Conservation (phyloP, 2,329 filamentous ascomycete species). For the Hypoxylon sp. region DNA sequence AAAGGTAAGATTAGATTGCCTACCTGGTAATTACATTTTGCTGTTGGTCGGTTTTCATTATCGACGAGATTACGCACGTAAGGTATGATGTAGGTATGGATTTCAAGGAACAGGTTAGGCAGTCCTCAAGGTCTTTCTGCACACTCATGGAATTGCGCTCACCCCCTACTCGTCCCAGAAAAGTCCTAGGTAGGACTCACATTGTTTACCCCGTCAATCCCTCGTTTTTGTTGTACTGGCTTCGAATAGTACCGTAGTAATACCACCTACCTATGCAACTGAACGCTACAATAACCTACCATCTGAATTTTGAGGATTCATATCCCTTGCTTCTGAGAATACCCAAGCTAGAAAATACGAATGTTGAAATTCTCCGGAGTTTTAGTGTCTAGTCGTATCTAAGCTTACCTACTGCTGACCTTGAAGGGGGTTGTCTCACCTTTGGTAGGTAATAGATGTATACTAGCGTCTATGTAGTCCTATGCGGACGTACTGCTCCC, state of each 20-base stretch:
- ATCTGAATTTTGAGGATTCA: neutral
- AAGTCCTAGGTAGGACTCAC: slow-evolving; percentile 28
- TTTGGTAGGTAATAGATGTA: neutral
- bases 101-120: slow-evolving; percentile 1
- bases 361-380: neutral
- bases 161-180: neutral
- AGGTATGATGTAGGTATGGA: neutral
- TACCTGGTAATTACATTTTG: slow-evolving; percentile 6
- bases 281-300: slow-evolving; percentile 3
- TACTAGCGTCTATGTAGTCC: neutral
- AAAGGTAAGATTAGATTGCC: slow-evolving; percentile 22
- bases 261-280: neutral
- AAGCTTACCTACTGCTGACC: slow-evolving; percentile 1
- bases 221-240: neutral
- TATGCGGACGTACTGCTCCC: neutral
- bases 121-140: slow-evolving; percentile 8
- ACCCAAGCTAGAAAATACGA: neutral
- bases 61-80: slow-evolving; percentile 9
- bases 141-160: neutral
- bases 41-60: neutral
- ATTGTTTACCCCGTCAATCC: neutral
- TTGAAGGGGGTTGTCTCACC: neutral
- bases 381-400: neutral
- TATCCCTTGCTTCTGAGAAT: slow-evolving; percentile 2
- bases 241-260: slow-evolving; percentile 1